Base-by-base conservation (phyloP, 192 early-diverging fungal species). In the Pecoramyces ruminantium region DNA sequence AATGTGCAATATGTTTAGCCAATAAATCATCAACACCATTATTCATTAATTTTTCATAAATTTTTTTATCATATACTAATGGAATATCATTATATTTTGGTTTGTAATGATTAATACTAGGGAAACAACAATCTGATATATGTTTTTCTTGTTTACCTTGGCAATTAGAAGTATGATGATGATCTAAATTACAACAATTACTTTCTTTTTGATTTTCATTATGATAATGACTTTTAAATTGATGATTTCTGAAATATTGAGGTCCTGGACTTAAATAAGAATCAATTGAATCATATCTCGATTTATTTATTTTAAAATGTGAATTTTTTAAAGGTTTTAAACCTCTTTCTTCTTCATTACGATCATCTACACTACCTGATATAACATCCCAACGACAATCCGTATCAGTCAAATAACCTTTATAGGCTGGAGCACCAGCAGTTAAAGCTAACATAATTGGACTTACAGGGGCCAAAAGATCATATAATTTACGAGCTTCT, bases 381-480 rank as follows among this genome's bases (percentile, higher is more conserved):
- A 99, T 98, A 25, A 97, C 95, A 82, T 98, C 94, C 97, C 97
- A 99, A 83, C 97, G 88, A 84, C 94, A 95, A 85, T 99, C 97
- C 2, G 97, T 95, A 84, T 99, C 96, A 13, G 95, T 92, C 83
- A 99, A 83, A 84, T 95, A 96, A 30, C 97, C 97, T 77, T 96
- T 92, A 86, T 93, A 98, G 77, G 97, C 94, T 16, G 97, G 97
- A 29, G 96, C 90, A 39, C 94, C 93, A 0, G 96, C 97, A 2
- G 95, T 93, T 81, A 99, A 85, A 30, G 97, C 94, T 87, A 98
- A 88, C 51, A 67, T 67, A 67, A 98, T 93, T 12, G 97, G 95
- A 34, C 94, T 92, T 27, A 99, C 86, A 27, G 92, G 89, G 15
- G 95, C 95, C 81, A 99, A 90, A 81, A 97, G 96, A 87, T 99